A percentile compares a stretch with the other conserved stretches of the same genome.
Conservation (phyloP, 2,329 filamentous ascomycete genomes). For the Xylaria sp. region DNA sequence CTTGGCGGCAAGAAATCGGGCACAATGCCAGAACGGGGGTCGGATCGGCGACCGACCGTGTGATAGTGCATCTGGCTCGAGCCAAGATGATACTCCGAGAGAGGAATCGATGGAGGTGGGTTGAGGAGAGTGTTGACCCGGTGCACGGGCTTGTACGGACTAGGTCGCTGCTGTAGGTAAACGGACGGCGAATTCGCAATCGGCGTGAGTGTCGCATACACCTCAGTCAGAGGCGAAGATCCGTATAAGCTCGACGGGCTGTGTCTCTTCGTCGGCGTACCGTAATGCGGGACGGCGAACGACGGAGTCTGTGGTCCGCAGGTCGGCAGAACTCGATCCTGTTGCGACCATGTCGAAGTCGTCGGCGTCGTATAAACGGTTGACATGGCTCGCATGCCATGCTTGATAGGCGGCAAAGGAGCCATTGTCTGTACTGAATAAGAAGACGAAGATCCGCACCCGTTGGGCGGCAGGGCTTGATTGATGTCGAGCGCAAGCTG, state of each 20-base stretch:
- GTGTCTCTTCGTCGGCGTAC: slow-evolving; percentile 49
- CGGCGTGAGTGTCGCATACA: slow-evolving; percentile 56
- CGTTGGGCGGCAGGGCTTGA: slow-evolving; percentile 21
- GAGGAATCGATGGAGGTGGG: slow-evolving; percentile 72
- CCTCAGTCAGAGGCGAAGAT: slow-evolving; percentile 66
- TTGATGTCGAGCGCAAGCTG: slow-evolving; percentile 62
- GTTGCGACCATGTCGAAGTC: slow-evolving; percentile 35
- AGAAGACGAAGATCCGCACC: slow-evolving; percentile 36
- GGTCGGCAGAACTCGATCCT: slow-evolving; percentile 30
- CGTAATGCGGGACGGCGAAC: slow-evolving; percentile 35
- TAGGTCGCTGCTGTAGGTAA: slow-evolving; percentile 81
- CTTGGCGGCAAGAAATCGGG: slow-evolving; percentile 49
- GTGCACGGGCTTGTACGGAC: slow-evolving; percentile 86
- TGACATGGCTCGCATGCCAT: slow-evolving; percentile 66
- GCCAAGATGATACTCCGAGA: slow-evolving; percentile 66
- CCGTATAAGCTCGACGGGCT: slow-evolving; percentile 51
- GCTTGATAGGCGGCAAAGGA: slow-evolving; percentile 58
- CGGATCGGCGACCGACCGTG: slow-evolving; percentile 63
- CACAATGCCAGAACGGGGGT: slow-evolving; percentile 64
- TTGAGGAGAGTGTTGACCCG: slow-evolving; percentile 87
- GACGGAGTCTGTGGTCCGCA: slow-evolving; percentile 33
- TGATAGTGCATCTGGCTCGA: slow-evolving; percentile 80
- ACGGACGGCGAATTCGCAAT: slow-evolving; percentile 78
- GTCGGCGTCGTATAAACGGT: slow-evolving; percentile 61
- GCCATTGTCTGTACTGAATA: slow-evolving; percentile 43